Percentiles rank a stretch among this genome's conserved stretches.
Conservation (phyloP, 176 grass and related monocot species). For the Aegilops tauschii region DNA sequence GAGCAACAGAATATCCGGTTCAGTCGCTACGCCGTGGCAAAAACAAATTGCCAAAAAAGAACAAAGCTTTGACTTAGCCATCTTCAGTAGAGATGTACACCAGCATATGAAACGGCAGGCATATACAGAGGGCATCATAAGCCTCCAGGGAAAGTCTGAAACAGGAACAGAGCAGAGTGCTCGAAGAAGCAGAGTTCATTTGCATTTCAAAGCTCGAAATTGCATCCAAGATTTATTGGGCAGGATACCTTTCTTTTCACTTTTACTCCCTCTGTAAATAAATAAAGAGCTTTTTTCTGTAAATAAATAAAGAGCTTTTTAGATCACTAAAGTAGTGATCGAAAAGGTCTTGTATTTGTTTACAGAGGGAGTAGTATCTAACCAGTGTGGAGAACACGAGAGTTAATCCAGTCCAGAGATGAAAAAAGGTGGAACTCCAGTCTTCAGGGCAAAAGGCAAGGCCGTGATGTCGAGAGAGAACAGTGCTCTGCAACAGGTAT, state of each 20-base stretch:
- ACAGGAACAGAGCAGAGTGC: neutral
- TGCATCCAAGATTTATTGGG: neutral
- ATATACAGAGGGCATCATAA: neutral
- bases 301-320: too few relatives aligned
- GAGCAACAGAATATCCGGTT: neutral
- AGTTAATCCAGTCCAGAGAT: conserved; percentile 1
- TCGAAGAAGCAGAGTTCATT: neutral
- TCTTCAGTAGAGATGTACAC: neutral
- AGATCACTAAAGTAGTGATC: too few relatives aligned
- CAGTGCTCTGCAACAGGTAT: neutral
- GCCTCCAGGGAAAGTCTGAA: neutral
- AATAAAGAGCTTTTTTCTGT: too few relatives aligned
- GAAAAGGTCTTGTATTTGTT: too few relatives aligned
- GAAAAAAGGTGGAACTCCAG: neutral
- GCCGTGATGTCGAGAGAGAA: neutral
- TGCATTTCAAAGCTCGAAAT: neutral
- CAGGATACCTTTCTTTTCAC: neutral
- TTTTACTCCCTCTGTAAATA: neutral
- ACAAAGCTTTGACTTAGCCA: neutral
- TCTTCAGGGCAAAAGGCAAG: neutral
- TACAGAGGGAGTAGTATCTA: neutral
- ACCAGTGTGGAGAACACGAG: neutral
- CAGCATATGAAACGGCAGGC: neutral
- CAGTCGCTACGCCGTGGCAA: neutral
- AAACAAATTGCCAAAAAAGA: neutral